Evolutionary conservation across 2,329 filamentous ascomycete species (phyloP).

Genomic region (Scedosporium boydii): DNA sequence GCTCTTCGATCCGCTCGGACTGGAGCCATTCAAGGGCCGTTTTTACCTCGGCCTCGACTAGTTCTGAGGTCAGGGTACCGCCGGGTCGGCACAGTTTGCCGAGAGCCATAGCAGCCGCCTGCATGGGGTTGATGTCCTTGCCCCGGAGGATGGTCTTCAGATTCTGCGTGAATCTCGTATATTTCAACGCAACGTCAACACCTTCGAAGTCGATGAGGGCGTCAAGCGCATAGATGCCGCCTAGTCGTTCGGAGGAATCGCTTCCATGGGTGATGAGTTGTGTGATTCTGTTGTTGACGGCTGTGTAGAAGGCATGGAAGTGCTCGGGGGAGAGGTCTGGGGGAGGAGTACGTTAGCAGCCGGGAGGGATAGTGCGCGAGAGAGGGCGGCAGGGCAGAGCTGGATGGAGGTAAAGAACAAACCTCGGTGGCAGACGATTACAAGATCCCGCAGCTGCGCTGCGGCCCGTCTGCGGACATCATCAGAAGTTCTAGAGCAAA

Average conservation of each 20-base stretch:
- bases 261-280: slow-evolving; percentile 71
- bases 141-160: slow-evolving; percentile 80
- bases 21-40: slow-evolving; percentile 95
- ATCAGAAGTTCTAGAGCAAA: slow-evolving; percentile 21
- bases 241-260: slow-evolving; percentile 81
- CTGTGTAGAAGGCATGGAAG: slow-evolving; percentile 53
- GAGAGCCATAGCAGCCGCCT: slow-evolving; percentile 78
- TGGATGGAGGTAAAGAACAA: slow-evolving; percentile 6
- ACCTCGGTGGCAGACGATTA: slow-evolving; percentile 48
- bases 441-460: slow-evolving; percentile 44
- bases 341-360: neutral
- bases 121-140: slow-evolving; percentile 84
- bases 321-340: slow-evolving; percentile 70
- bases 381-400: neutral
- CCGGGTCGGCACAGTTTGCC: slow-evolving; percentile 87
- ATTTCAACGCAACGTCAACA: slow-evolving; percentile 86
- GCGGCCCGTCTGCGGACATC: slow-evolving; percentile 44
- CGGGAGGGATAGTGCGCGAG: neutral
- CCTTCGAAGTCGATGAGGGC: slow-evolving; percentile 93
- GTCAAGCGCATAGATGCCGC: slow-evolving; percentile 85
- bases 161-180: slow-evolving; percentile 86
- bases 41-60: slow-evolving; percentile 95
- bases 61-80: slow-evolving; percentile 84
- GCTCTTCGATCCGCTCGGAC: slow-evolving; percentile 85
- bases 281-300: slow-evolving; percentile 48